Evolutionary conservation across 495 filamentous ascomycete genomes (phyloP).

Genomic region (Mycothermus thermophilus): DNA sequence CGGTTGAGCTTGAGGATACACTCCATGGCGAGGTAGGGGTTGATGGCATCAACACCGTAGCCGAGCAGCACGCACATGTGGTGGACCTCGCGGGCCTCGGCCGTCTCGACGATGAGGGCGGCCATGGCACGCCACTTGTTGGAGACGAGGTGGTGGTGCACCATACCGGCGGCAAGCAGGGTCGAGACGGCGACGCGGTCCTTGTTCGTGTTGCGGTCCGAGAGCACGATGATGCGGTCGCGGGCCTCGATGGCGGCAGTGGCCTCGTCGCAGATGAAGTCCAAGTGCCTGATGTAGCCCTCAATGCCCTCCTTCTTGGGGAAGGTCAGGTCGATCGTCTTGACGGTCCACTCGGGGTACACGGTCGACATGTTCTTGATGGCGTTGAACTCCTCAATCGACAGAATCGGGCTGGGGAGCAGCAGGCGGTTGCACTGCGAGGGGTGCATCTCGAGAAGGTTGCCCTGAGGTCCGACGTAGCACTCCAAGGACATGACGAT

Average conservation of each 20-base stretch:
- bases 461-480: conserved; percentile 95
- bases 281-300: conserved; percentile 81
- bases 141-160: conserved; percentile 92
- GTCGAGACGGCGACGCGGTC: conserved; percentile 81
- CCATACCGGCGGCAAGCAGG: conserved; percentile 81
- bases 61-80: conserved; percentile 97
- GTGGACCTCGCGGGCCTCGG: conserved; percentile 94
- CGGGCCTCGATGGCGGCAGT: conserved; percentile 74
- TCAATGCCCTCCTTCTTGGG: conserved; percentile 71
- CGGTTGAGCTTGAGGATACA: conserved; percentile 98
- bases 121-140: conserved; percentile 93
- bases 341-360: conserved; percentile 76
- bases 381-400: conserved; percentile 83
- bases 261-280: conserved; percentile 75
- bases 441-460: conserved; percentile 87
- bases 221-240: conserved; percentile 80
- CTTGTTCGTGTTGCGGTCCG: conserved; percentile 74
- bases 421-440: conserved; percentile 79
- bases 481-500: conserved; percentile 99
- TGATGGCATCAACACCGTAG: conserved; percentile 92
- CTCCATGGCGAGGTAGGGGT: conserved; percentile 94
- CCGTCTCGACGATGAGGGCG: conserved; percentile 84
- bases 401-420: conserved; percentile 81
- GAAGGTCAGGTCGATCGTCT: conserved; percentile 93
- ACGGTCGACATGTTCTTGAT: conserved; percentile 64